Percentiles rank a stretch among this genome's conserved stretches.
These are phyloP conservation scores for Diddensiella santjacobensis DNA, from an alignment of 805 yeast species.

Conservation along the genomic window DNA sequence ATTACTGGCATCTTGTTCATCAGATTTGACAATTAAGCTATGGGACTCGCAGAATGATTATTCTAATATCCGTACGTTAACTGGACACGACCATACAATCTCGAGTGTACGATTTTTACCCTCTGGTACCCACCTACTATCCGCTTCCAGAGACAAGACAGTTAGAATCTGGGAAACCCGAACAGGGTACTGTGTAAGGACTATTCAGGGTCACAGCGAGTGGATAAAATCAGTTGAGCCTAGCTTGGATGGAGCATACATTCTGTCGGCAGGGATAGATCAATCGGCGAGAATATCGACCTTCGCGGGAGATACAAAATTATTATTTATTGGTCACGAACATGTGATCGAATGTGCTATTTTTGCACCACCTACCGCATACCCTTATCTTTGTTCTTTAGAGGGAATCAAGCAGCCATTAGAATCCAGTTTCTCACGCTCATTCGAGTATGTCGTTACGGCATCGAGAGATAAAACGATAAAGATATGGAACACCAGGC, in stretches of 20 bases:
- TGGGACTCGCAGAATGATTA: conserved; percentile 59
- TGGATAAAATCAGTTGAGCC: conserved; percentile 64
- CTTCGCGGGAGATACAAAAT: conserved; percentile 61
- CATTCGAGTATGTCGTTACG: conserved; percentile 61
- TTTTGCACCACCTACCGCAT: conserved; percentile 56
- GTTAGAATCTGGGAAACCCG: conserved; percentile 71
- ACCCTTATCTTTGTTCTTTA: conserved; percentile 46
- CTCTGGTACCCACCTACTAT: conserved; percentile 47
- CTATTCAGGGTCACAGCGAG: conserved; percentile 76
- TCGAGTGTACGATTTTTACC: conserved; percentile 56
- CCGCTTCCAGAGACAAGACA: conserved; percentile 89
- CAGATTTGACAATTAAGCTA: conserved; percentile 56
- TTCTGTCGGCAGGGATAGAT: conserved; percentile 76
- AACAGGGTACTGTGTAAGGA: conserved; percentile 61
- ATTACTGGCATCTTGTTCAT: conserved; percentile 46
- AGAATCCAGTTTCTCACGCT: conserved; percentile 21
- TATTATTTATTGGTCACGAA: conserved; percentile 68
- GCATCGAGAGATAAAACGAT: conserved; percentile 76
- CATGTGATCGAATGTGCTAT: conserved; percentile 77
- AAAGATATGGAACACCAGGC: conserved; percentile 71
- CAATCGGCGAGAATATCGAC: conserved; percentile 67
- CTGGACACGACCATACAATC: conserved; percentile 87
- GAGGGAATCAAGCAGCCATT: conserved; percentile 36
- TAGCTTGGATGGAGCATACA: conserved; percentile 47
- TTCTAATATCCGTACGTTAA: conserved; percentile 55